A percentile compares a stretch with the other conserved stretches of the same genome.
Conservation (phyloP, 306 rosid genomes). For the Astragalus membranaceus region DNA sequence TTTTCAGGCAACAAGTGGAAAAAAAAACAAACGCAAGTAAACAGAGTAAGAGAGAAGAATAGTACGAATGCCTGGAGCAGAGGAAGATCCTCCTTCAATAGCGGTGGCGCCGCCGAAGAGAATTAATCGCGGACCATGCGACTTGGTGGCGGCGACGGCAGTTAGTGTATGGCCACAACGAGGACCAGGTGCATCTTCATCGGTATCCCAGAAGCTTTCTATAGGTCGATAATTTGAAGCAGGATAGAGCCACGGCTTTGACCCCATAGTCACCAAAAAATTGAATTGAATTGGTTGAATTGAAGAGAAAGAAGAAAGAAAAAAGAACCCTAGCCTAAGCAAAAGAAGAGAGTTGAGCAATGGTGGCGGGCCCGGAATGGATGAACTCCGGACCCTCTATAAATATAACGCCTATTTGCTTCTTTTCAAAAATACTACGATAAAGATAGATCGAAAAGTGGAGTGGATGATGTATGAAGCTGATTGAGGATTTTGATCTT, state of each 20-base stretch:
- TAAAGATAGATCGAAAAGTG: background rate
- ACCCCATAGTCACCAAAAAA: slow-evolving; percentile 34
- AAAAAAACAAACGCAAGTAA: background rate
- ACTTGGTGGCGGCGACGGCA: slow-evolving; percentile 80
- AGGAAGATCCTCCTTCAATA: slow-evolving; percentile 88
- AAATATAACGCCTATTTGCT: background rate
- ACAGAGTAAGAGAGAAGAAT: background rate
- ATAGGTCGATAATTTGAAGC: slow-evolving; percentile 71
- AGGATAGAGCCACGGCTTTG: slow-evolving; percentile 89
- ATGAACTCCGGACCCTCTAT: too few species aligned
- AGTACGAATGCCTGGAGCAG: slow-evolving; percentile 88
- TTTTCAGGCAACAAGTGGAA: background rate
- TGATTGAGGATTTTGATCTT: background rate
- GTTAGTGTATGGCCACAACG: slow-evolving; percentile 91
- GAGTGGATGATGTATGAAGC: background rate
- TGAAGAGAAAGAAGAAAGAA: too few species aligned
- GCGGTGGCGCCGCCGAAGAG: slow-evolving; percentile 98
- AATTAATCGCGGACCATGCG: slow-evolving; percentile 79
- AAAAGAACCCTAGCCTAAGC: too few species aligned
- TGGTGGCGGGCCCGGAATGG: too few species aligned
- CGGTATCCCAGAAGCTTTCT: slow-evolving; percentile 76
- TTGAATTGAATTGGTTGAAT: too few species aligned
- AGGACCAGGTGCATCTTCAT: slow-evolving; percentile 92
- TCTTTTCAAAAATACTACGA: background rate
- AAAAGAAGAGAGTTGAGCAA: too few species aligned